Evolutionary conservation across 2,329 filamentous ascomycete species (phyloP), one percentile per base, ranked within the genome.

Genomic region (Pseudogymnoascus sp.): DNA sequence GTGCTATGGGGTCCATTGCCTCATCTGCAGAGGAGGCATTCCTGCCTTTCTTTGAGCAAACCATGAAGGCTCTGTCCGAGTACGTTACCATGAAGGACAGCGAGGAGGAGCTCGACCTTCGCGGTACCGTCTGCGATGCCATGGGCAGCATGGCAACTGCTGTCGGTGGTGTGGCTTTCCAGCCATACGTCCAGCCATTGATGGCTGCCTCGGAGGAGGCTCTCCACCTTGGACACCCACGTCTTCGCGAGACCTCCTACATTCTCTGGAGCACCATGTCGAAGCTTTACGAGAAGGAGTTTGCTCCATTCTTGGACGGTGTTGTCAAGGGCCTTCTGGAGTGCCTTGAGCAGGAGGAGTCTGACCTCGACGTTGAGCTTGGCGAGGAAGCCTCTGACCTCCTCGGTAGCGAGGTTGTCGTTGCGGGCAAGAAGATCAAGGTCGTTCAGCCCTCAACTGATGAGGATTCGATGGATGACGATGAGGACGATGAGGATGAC

Each of bases 241-340:
- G 93, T 64, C 86, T 97, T 61, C 90, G 92, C 76, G 95, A 99
- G 81, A 97, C 92, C 66, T 96, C 91, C 74, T 99, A 96, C 78
- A 96, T 97, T 66, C 83, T 99, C 62, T 99, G 95, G 93, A 92
- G 91, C 68, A 91, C 90, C 42, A 87, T 99, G 73, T 89, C 93
- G 66, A 96, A 96, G 79, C 91, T 97, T 8, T 97, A 97, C 76
- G 88, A 89, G 71, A 89, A 91, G 72, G 82, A 92, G 62, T 93
- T 96, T 66, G 84, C 86, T 63, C 87, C 89, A 64, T 95, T 91
- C 78, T 83, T 95, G 5, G 81, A 84, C 0, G 90, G 89, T 60
- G 89, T 91, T 60, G 89, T 93, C 75, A 86, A 89, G 74, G 88
- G 88, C 62, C 83, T 97, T 23, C 89, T 95, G 68, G 87, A 91